phyloP scores from a whole-genome alignment of 176 grass and related monocot genomes.

The Calamus simplicifolius region DNA sequence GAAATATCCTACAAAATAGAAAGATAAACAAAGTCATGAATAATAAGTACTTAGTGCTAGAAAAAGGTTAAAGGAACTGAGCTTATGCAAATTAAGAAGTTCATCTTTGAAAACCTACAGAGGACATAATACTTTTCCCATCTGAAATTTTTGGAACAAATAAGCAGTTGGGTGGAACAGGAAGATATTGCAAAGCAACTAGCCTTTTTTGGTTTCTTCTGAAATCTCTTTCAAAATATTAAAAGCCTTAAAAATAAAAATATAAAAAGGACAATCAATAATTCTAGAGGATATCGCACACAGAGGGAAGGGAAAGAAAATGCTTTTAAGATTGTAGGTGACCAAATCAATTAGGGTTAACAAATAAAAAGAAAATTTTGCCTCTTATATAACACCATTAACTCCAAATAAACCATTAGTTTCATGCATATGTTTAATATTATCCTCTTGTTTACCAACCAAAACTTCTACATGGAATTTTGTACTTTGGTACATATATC shows the following conservation, averaged over 20 bases:
- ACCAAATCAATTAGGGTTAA: too few relatives aligned
- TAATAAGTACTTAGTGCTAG: background rate
- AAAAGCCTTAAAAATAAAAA: constrained; percentile 47
- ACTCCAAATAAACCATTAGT: too few relatives aligned
- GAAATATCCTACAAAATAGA: constrained; percentile 66
- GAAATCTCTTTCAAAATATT: constrained; percentile 79
- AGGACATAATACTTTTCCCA: constrained; percentile 72
- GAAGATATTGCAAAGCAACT: constrained; percentile 61
- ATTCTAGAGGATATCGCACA: background rate
- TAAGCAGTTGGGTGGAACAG: constrained; percentile 80
- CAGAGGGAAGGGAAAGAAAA: too few relatives aligned
- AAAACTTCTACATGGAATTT: too few relatives aligned
- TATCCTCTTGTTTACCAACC: too few relatives aligned
- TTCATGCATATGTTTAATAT: too few relatives aligned
- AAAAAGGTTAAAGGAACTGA: background rate
- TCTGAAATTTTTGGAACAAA: constrained; percentile 77
- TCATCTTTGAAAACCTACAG: constrained; percentile 45
- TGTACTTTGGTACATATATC: too few relatives aligned
- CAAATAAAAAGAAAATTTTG: too few relatives aligned
- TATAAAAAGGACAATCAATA: constrained; percentile 7
- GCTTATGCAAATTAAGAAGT: background rate
- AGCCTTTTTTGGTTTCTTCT: constrained; percentile 67
- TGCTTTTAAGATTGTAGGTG: too few relatives aligned
- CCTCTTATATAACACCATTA: too few relatives aligned
- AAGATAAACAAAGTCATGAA: constrained; percentile 4